Conservation (phyloP, 306 rosid species). For the Rosa lucieae region DNA sequence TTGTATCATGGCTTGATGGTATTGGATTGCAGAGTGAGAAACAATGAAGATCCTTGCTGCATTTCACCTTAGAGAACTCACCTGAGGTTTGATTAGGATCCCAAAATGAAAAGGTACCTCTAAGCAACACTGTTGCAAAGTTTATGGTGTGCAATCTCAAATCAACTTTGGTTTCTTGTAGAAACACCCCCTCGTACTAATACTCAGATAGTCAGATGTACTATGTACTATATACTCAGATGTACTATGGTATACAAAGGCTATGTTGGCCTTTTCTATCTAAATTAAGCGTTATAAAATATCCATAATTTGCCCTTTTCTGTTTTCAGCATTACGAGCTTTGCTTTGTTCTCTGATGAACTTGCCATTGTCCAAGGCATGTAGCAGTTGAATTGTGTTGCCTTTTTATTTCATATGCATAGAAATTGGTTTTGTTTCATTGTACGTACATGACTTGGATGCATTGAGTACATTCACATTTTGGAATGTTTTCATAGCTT, state of each 20-base stretch:
- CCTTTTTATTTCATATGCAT: not conserved
- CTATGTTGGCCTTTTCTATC: conserved; percentile 27
- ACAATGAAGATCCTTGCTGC: conserved; percentile 31
- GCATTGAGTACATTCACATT: not conserved
- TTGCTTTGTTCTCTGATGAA: conserved; percentile 13
- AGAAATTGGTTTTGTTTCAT: not conserved
- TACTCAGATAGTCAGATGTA: too few species aligned
- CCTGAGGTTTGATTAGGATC: conserved; percentile 30
- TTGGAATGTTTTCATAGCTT: not conserved
- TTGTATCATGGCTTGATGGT: conserved; percentile 67
- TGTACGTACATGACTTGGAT: not conserved
- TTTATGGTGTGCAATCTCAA: conserved; percentile 29
- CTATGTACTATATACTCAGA: conserved; percentile 21
- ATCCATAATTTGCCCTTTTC: not conserved
- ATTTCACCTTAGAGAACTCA: not conserved
- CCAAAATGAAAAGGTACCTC: conserved; percentile 31
- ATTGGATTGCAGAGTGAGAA: conserved; percentile 39
- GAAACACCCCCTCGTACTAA: conserved; percentile 15
- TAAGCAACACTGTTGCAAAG: conserved; percentile 36
- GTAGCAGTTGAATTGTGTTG: not conserved
- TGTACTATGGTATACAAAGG: conserved; percentile 40
- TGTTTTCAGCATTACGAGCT: not conserved
- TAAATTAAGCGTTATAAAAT: conserved; percentile 24
- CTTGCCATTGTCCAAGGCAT: not conserved
- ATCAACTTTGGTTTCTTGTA: conserved; percentile 21